Conservation (phyloP, 768 basidiomycete species). For the Mycena leptocephala region DNA sequence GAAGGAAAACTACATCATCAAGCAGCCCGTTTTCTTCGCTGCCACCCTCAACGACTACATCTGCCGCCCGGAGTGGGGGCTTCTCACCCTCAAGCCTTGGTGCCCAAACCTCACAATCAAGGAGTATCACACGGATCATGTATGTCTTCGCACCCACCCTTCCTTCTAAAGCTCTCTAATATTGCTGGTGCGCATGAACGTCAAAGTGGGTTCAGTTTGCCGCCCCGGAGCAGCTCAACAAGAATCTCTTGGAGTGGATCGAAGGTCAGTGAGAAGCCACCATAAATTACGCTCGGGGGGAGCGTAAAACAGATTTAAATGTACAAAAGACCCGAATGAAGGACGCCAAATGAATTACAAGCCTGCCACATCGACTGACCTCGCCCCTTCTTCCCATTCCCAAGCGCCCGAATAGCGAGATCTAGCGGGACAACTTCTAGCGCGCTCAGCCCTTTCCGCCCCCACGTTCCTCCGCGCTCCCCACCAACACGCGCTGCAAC, state of each 20-base stretch:
- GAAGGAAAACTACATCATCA: constrained; percentile 44
- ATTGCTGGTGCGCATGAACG: neutral
- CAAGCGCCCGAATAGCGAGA: too few species aligned
- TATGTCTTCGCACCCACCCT: neutral
- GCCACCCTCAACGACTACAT: constrained; percentile 51
- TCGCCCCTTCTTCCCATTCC: too few species aligned
- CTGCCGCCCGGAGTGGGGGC: constrained; percentile 36
- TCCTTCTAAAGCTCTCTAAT: neutral
- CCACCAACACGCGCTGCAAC: too few species aligned
- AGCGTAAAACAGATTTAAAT: too few species aligned
- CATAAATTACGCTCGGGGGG: too few species aligned
- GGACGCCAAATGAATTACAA: neutral
- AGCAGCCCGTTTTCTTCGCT: constrained; percentile 55
- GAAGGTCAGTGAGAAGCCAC: too few species aligned
- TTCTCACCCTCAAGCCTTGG: constrained; percentile 17
- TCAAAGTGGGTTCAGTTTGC: constrained; percentile 57
- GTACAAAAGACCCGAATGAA: too few species aligned
- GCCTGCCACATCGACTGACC: too few species aligned
- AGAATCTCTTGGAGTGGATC: constrained; percentile 43
- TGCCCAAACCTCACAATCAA: constrained; percentile 49
- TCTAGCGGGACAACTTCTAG: too few species aligned
- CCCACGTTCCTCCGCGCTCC: too few species aligned
- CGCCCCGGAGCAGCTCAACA: constrained; percentile 51
- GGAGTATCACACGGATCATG: constrained; percentile 57
- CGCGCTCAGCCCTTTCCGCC: too few species aligned